Conservation (phyloP, 345 rosid species). For the Xanthoceras sorbifolium region DNA sequence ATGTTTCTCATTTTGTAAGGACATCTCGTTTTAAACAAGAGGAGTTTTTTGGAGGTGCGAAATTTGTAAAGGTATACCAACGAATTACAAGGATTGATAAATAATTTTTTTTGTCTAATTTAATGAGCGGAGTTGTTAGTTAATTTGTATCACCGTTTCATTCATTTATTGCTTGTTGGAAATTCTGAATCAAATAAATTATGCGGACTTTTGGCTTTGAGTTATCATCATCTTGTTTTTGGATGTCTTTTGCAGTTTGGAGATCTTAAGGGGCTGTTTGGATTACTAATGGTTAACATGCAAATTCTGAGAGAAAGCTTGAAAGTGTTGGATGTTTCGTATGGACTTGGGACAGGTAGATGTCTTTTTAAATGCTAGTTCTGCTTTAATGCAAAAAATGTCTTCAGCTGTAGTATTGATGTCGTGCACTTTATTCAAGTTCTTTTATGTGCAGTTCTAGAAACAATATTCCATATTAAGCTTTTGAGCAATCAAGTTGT, state of each 20-base stretch:
- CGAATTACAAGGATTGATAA: not conserved
- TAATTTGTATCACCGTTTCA: too few relatives aligned
- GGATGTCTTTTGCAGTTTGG: slow-evolving; percentile 56
- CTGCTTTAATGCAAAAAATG: not conserved
- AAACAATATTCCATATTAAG: not conserved
- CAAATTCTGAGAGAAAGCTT: slow-evolving; percentile 64
- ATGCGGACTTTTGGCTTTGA: not conserved
- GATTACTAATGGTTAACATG: slow-evolving; percentile 72
- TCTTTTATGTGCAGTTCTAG: slow-evolving; percentile 1
- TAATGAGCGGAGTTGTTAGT: not conserved
- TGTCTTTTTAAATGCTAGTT: slow-evolving; percentile 6
- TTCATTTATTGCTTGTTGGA: too few relatives aligned
- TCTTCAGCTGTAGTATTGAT: not conserved
- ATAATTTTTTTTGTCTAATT: not conserved
- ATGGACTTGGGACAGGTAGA: slow-evolving; percentile 80
- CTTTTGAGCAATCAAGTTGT: not conserved
- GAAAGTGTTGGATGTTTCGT: slow-evolving; percentile 72
- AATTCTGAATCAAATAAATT: too few relatives aligned
- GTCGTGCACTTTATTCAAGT: not conserved
- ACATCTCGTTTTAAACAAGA: slow-evolving; percentile 89
- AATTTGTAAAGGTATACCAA: slow-evolving; percentile 72
- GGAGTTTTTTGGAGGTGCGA: slow-evolving; percentile 75
- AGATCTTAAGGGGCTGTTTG: slow-evolving; percentile 86
- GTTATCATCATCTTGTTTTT: not conserved
- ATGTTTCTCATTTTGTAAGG: slow-evolving; percentile 76